Percentiles rank a stretch among this genome's conserved stretches.
These are phyloP conservation scores for Halenospora varia DNA, from an alignment of 495 filamentous ascomycete species.

Conservation along the genomic window DNA sequence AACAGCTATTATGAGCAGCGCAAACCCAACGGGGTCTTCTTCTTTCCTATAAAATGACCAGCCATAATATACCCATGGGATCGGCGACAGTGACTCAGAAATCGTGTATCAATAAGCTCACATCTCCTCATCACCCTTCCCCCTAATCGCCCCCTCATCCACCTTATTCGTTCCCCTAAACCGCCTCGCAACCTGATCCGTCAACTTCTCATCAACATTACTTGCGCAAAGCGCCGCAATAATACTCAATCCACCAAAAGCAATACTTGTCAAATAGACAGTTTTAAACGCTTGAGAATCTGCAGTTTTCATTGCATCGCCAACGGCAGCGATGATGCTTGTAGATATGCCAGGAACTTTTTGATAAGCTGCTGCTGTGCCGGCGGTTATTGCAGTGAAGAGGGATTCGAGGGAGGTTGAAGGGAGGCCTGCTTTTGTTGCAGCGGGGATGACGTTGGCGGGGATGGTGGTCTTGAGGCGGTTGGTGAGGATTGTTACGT, in stretches of 20 bases:
- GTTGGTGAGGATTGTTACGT: slow-evolving; percentile 38
- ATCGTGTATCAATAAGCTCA: too few species aligned
- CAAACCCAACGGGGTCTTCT: too few species aligned
- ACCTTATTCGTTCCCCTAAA: not conserved
- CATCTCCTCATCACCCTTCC: not conserved
- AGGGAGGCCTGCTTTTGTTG: slow-evolving; percentile 35
- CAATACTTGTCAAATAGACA: slow-evolving; percentile 11
- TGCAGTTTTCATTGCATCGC: slow-evolving; percentile 28
- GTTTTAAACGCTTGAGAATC: slow-evolving; percentile 10
- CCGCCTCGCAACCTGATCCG: slow-evolving; percentile 7
- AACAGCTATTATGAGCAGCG: too few species aligned
- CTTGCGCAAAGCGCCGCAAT: slow-evolving; percentile 10
- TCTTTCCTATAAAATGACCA: too few species aligned
- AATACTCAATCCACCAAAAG: slow-evolving; percentile 9
- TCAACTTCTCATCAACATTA: slow-evolving; percentile 10
- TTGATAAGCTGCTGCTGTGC: slow-evolving; percentile 20
- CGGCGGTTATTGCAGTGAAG: slow-evolving; percentile 29
- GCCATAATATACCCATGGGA: too few species aligned
- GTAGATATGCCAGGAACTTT: slow-evolving; percentile 37
- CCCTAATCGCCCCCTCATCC: not conserved
- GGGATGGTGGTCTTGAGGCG: slow-evolving; percentile 31
- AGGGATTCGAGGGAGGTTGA: slow-evolving; percentile 29
- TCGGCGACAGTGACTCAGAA: too few species aligned
- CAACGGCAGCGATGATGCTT: slow-evolving; percentile 29
- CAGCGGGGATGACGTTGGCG: slow-evolving; percentile 31